Base-by-base conservation (phyloP, 2,329 filamentous ascomycete species). In the Diaporthe sp. region DNA sequence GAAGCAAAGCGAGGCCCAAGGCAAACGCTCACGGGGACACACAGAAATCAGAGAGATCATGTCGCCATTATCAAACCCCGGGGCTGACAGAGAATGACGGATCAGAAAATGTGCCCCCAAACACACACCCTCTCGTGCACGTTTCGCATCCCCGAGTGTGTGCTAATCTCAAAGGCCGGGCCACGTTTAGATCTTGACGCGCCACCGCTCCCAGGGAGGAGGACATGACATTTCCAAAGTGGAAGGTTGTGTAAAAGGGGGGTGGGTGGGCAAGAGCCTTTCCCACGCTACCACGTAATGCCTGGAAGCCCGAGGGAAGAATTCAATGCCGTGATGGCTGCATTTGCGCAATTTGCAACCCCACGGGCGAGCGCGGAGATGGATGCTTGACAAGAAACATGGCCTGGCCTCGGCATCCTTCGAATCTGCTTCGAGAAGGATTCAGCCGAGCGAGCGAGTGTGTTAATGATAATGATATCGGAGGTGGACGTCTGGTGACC, bases 341-440 rank as follows among this genome's bases (percentile, higher is more conserved):
- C 34, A 55, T 69, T 69, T 42, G 9, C 65, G 65, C 34, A 69
- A 55, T 69, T 31, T 53, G 5, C n/a, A 17, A 42, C 34, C 70
- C 58, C 44, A 61, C 58, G 58, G 49, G 70, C 58, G 31, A 62
- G 53, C 39, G 39, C 59, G n/a, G n/a, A 67, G n/a, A 67, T 49
- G 42, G 59, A 31, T 46, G n/a, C 55, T 42, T 25, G 42, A 65
- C 61, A 34, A 65, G 61, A 67, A 34, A 51, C 61, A 37, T n/a
- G 46, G n/a, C 25, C 62, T 9, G 22, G 46, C 49, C 58, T 53
- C 46, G 58, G 51, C 70, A 73, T 73, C 70, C 70, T 73, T 73
- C 70, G 57, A 55, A 65, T 46, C 34, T 71, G 70, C 70, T 73
- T 73, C 70, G 70, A 73, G 70, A 73, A 73, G 70, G 70, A 69